A percentile compares a stretch with the other conserved stretches of the same genome.
These are phyloP conservation scores for Seiridium unicorne DNA, from an alignment of 2,329 filamentous ascomycete genomes.

Conservation along the genomic window DNA sequence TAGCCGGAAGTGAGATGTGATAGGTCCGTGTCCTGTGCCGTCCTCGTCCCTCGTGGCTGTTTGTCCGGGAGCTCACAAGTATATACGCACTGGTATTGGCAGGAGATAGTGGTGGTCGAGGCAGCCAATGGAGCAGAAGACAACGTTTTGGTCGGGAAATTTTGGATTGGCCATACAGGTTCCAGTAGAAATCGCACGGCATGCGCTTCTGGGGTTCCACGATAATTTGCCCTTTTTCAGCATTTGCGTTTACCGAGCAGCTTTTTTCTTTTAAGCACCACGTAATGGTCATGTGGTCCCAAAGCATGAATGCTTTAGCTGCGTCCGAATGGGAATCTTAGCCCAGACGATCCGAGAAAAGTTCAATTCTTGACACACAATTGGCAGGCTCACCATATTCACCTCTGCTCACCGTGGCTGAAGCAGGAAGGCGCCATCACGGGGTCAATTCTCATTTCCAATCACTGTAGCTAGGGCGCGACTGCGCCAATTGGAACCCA, in stretches of 20 bases:
- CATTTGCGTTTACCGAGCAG: too few species aligned
- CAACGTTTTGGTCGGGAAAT: neutral
- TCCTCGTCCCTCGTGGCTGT: neutral
- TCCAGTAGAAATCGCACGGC: neutral
- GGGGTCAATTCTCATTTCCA: neutral
- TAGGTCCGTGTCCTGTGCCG: neutral
- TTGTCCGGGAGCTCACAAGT: neutral
- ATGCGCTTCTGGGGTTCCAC: neutral
- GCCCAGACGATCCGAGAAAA: neutral
- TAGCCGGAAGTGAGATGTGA: neutral
- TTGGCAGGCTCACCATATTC: neutral
- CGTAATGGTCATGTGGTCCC: neutral
- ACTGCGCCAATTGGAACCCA: neutral
- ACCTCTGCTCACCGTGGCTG: constrained; percentile 4
- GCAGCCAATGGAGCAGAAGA: neutral
- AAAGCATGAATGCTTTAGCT: neutral
- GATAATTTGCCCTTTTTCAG: neutral
- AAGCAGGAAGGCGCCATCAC: constrained; percentile 2
- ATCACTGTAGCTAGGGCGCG: neutral
- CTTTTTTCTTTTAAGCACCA: neutral
- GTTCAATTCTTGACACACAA: neutral
- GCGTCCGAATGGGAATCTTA: neutral
- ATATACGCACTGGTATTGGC: neutral
- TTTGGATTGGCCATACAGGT: neutral
- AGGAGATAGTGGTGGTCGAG: neutral